Percentiles rank a stretch among this genome's conserved stretches.
These are phyloP conservation scores for Odontarrhena argentea DNA, from an alignment of 345 rosid genomes.

Conservation along the genomic window DNA sequence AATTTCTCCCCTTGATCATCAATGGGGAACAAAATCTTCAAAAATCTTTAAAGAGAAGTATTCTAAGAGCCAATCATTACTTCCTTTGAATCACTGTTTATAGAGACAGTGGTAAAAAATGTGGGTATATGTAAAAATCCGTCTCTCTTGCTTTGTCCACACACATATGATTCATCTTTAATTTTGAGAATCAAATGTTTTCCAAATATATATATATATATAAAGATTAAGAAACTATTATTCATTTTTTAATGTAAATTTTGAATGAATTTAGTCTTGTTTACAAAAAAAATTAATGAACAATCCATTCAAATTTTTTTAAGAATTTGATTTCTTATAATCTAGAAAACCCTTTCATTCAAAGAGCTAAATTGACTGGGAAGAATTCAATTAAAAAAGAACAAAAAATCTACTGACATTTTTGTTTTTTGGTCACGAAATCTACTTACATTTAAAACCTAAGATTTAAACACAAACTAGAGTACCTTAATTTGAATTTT, in stretches of 20 bases:
- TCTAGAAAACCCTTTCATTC: not conserved
- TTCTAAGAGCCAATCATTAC: constrained; percentile 42
- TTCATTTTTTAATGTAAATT: constrained; percentile 7
- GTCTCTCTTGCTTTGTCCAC: constrained; percentile 7
- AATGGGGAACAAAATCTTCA: constrained; percentile 41
- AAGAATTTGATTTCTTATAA: constrained; percentile 2
- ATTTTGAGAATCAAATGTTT: constrained; percentile 2
- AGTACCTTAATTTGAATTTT: not conserved
- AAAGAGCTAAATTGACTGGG: not conserved
- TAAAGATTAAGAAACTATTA: constrained; percentile 1
- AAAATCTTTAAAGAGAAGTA: constrained; percentile 39
- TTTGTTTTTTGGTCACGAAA: not conserved
- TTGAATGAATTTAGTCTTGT: not conserved
- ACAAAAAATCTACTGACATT: not conserved
- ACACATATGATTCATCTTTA: constrained; percentile 6
- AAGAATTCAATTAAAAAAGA: not conserved
- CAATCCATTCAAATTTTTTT: not conserved
- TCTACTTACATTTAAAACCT: constrained; percentile 17
- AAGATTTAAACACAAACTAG: constrained; percentile 16
- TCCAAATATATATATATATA: not conserved
- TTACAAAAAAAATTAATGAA: not conserved
- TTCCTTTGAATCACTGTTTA: constrained; percentile 24
- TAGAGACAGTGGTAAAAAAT: constrained; percentile 16
- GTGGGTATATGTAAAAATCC: not conserved
- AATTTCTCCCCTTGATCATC: constrained; percentile 27